Evolutionary conservation across 2,329 filamentous ascomycete species (phyloP).

Genomic region (Rasamsonia emersonii): DNA sequence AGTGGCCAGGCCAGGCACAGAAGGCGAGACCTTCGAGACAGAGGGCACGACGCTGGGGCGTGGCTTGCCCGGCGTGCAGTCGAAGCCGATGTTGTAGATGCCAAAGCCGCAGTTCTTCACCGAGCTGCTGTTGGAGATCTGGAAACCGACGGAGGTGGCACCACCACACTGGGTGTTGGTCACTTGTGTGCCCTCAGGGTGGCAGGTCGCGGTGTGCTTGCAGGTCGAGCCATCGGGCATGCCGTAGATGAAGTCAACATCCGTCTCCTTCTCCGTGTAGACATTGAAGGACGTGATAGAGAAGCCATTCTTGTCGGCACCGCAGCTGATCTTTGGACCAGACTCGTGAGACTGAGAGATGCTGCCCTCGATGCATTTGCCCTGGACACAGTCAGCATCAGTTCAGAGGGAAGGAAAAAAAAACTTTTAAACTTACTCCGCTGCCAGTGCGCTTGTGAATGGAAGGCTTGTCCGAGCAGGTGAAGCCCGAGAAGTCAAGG

Average conservation of each 20-base stretch:
- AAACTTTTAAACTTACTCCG: constrained; percentile 10
- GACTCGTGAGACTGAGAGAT: constrained; percentile 33
- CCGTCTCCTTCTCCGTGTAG: constrained; percentile 63
- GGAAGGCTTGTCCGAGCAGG: constrained; percentile 53
- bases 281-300: constrained; percentile 69
- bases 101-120: constrained; percentile 60
- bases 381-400: constrained; percentile 35
- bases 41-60: too few species aligned
- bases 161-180: constrained; percentile 88
- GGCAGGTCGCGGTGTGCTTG: constrained; percentile 67
- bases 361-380: constrained; percentile 55
- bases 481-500: constrained; percentile 66
- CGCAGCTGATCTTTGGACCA: constrained; percentile 53
- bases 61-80: constrained; percentile 46
- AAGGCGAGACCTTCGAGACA: constrained; percentile 9
- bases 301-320: constrained; percentile 51
- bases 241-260: constrained; percentile 76
- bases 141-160: constrained; percentile 69
- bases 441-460: constrained; percentile 13
- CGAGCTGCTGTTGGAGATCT: constrained; percentile 48
- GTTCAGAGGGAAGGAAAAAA: background rate
- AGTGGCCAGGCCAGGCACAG: constrained; percentile 9
- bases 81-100: constrained; percentile 66
- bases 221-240: constrained; percentile 78
- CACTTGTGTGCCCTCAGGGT: constrained; percentile 57